Evolutionary conservation across 2,329 filamentous ascomycete genomes (phyloP), one percentile per base, ranked within the genome.

Genomic region (Podosphaera xanthii): DNA sequence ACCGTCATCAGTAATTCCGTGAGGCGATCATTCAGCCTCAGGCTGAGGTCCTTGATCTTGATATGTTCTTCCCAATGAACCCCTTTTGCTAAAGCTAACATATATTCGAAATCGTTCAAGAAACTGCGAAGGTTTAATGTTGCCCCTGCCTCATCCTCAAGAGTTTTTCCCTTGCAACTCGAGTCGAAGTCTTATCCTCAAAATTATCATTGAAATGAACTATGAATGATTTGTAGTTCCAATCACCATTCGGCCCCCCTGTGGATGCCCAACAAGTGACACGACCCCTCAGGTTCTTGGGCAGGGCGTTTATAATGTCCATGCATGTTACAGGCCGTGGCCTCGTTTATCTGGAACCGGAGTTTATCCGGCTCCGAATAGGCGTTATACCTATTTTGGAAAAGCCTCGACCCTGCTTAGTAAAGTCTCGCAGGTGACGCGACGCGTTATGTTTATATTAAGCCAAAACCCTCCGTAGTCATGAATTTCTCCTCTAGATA

Each of bases 171-270:
- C 40, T n/a, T 9, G 40, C 38, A 58, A 55, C 54, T 58, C 53
- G 59, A 60, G 36, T 38, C 44, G 3, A 40, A 22, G 49, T 58
- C 60, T 59, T 59, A 50, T 58, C 59, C 46, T 52, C 60, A 60
- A 22, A 22, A 22, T 22, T 22, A 22, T 22, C 22, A 22, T 22
- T 22, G 22, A 22, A 22, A 22, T 22, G 22, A 22, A 22, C 22
- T 22, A 22, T 22, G 22, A 22, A 22, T 22, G 22, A 22, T 22
- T 22, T 22, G 22, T 22, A 22, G 22, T 22, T 22, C 22, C 22
- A 22, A 22, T 22, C 22, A 22, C 22, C 22, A 22, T 57, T 59
- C 59, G 58, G 59, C 57, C 59, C 40, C 40, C 40, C 40, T 44
- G 40, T 44, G 8, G 40, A 44, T 8, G n/a, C 40, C 40, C 40